Conservation (phyloP, 345 rosid genomes). For the Murraya paniculata region DNA sequence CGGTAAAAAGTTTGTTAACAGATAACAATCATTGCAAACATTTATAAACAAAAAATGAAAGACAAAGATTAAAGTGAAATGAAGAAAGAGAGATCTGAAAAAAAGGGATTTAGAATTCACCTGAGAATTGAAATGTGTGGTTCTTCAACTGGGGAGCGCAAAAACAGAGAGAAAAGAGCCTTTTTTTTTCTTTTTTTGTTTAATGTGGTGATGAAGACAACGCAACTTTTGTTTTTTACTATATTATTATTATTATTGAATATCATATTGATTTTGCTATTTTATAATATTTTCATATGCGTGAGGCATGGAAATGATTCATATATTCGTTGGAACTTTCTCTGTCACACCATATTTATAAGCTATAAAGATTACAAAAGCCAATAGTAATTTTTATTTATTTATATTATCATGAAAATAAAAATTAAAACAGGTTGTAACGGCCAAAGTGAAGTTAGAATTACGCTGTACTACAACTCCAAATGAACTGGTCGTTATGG, state of each 20-base stretch:
- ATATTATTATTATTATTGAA: not conserved
- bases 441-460: not conserved
- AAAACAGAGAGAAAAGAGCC: not conserved
- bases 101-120: not conserved
- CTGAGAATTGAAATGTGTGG: conserved; percentile 1
- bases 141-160: not conserved
- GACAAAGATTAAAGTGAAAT: not conserved
- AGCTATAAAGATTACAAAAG: not conserved
- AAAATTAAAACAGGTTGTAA: not conserved
- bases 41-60: not conserved
- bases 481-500: not conserved
- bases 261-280: not conserved
- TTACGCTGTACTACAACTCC: not conserved
- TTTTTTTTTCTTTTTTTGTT: too few species aligned
- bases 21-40: not conserved
- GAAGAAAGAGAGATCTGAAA: not conserved
- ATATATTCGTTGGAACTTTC: not conserved
- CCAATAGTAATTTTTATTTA: too few species aligned
- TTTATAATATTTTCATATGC: not conserved
- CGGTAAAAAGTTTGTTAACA: too few species aligned
- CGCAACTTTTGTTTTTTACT: not conserved
- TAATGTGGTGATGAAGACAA: not conserved
- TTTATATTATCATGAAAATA: too few species aligned
- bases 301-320: not conserved
- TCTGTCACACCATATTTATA: not conserved